Percentiles rank a stretch among this genome's conserved stretches.
Evolutionary conservation across 495 filamentous ascomycete species (phyloP).

Genomic region (Aspergillus panamensis): DNA sequence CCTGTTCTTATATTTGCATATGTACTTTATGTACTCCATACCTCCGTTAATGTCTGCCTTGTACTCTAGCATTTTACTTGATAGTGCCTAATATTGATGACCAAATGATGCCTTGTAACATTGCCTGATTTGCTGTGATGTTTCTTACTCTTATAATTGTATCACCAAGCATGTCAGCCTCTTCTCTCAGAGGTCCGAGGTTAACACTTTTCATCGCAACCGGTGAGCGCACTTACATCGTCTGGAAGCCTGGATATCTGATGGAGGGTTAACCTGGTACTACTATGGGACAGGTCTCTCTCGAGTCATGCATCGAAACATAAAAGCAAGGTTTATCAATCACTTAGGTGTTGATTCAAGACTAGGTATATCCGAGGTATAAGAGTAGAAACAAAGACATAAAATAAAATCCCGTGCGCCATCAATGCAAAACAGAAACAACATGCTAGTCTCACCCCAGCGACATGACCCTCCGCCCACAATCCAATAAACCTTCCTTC

Average conservation of each 20-base stretch:
- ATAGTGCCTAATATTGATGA: conserved; percentile 14
- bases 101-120: not conserved
- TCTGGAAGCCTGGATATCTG: too few species aligned
- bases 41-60: conserved; percentile 18
- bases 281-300: too few species aligned
- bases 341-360: not conserved
- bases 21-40: conserved; percentile 10
- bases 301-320: too few species aligned
- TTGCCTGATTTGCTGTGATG: not conserved
- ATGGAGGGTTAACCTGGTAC: too few species aligned
- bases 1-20: conserved; percentile 12
- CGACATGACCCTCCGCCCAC: too few species aligned
- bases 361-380: conserved; percentile 7
- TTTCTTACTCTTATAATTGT: not conserved
- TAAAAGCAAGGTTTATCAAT: too few species aligned
- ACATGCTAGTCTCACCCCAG: not conserved
- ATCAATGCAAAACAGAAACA: conserved; percentile 9
- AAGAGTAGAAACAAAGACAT: not conserved
- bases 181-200: too few species aligned
- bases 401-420: conserved; percentile 2
- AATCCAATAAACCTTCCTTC: not conserved
- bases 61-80: conserved; percentile 29
- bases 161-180: not conserved
- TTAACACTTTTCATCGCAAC: too few species aligned
- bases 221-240: too few species aligned